Evolutionary conservation across 495 filamentous ascomycete species (phyloP).

Genomic region (Neurospora sp.): DNA sequence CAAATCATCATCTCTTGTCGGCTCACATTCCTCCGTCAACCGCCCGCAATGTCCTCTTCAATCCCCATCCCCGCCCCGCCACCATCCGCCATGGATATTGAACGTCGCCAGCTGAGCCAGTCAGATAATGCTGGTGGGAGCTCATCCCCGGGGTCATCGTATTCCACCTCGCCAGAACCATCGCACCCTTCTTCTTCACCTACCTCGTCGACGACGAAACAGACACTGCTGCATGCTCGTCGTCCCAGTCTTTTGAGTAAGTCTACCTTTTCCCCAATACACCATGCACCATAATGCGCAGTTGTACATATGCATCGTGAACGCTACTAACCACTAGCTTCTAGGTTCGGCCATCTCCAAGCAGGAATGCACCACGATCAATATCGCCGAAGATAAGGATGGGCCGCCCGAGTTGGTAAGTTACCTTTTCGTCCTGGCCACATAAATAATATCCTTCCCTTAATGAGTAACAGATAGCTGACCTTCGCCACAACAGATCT

Average conservation of each 20-base stretch:
- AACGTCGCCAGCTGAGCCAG: conserved; percentile 23
- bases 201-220: conserved; percentile 22
- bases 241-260: conserved; percentile 46
- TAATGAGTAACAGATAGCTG: not conserved
- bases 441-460: not conserved
- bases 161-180: conserved; percentile 39
- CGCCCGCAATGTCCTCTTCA: conserved; percentile 37
- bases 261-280: conserved; percentile 5
- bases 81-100: conserved; percentile 20
- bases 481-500: conserved; percentile 40
- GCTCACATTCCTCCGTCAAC: not conserved
- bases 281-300: not conserved
- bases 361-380: conserved; percentile 58
- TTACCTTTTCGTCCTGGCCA: too few species aligned
- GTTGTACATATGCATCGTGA: not conserved
- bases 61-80: conserved; percentile 41
- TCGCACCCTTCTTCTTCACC: conserved; percentile 23
- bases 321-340: conserved; percentile 11
- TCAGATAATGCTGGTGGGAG: conserved; percentile 30
- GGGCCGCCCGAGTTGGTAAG: conserved; percentile 53
- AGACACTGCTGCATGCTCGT: conserved; percentile 36
- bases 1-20: not conserved
- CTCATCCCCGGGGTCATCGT: conserved; percentile 39
- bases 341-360: conserved; percentile 52
- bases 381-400: conserved; percentile 53